phyloP scores from a whole-genome alignment of 2,329 filamentous ascomycete species.

The Xylogone sp. region DNA sequence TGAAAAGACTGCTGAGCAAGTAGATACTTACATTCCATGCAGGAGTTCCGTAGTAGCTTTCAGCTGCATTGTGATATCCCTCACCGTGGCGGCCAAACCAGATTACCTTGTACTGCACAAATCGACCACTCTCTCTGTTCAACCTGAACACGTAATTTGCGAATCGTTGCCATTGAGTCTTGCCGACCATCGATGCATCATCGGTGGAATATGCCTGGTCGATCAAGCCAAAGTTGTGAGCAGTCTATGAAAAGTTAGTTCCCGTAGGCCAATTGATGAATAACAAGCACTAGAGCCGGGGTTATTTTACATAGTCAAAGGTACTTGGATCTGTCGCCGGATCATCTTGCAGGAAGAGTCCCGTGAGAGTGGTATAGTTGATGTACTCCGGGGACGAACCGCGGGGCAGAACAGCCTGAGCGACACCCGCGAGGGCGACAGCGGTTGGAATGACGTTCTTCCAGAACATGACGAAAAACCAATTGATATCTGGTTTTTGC shows the following conservation, averaged over 20 bases:
- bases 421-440: not conserved
- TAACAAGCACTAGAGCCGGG: conserved; percentile 1
- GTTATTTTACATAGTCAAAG: conserved; percentile 60
- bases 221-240: conserved; percentile 62
- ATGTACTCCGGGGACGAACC: conserved; percentile 32
- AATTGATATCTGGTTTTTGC: not conserved
- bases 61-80: conserved; percentile 60
- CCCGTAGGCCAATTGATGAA: not conserved
- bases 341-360: conserved; percentile 64
- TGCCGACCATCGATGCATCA: conserved; percentile 32
- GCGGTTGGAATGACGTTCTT: not conserved
- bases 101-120: conserved; percentile 60
- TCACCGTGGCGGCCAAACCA: conserved; percentile 66
- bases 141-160: conserved; percentile 51
- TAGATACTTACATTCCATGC: conserved; percentile 58
- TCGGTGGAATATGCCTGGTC: conserved; percentile 59
- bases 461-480: not conserved
- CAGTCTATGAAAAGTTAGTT: conserved; percentile 37
- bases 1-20: not conserved
- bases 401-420: not conserved
- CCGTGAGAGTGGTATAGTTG: conserved; percentile 56
- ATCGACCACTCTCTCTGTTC: conserved; percentile 41
- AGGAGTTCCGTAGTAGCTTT: conserved; percentile 62
- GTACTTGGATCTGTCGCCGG: conserved; percentile 46
- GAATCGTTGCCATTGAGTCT: conserved; percentile 65